A percentile compares a stretch with the other conserved stretches of the same genome.
These are phyloP conservation scores for Whalleya microplaca DNA, from an alignment of 2,329 filamentous ascomycete genomes.

Conservation along the genomic window DNA sequence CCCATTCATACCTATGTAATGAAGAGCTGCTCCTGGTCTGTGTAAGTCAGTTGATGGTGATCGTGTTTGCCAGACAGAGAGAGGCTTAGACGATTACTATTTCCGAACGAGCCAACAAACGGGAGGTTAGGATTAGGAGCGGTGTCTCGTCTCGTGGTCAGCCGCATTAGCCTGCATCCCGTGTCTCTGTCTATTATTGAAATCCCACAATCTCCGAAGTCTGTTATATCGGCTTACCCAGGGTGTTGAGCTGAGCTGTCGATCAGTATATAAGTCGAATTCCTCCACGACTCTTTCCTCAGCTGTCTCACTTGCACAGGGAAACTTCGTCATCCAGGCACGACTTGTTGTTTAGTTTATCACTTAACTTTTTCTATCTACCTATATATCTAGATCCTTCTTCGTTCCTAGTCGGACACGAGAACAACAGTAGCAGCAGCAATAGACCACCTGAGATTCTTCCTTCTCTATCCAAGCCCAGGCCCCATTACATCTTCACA, in stretches of 20 bases:
- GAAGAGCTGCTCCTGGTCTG: too few species aligned
- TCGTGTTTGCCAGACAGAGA: background rate
- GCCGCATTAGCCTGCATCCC: too few species aligned
- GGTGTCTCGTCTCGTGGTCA: too few species aligned
- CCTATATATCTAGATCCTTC: too few species aligned
- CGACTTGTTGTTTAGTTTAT: background rate
- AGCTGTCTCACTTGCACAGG: background rate
- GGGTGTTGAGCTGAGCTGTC: background rate
- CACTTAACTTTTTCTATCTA: background rate
- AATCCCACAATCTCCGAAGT: too few species aligned
- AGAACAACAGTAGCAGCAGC: background rate
- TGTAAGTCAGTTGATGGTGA: too few species aligned
- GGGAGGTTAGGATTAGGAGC: background rate
- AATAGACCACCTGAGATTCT: constrained; percentile 1
- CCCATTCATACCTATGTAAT: too few species aligned
- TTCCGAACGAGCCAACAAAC: background rate
- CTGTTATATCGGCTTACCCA: too few species aligned
- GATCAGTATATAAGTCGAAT: background rate
- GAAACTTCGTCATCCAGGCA: background rate
- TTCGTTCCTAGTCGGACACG: too few species aligned
- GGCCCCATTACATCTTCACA: constrained; percentile 1
- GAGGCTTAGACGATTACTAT: background rate
- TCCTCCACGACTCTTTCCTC: background rate
- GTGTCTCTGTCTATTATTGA: too few species aligned
- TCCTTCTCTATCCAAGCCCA: constrained; percentile 3